Evolutionary conservation across 345 rosid species (phyloP).

Genomic region (rapeseed (Brassica napus)): DNA sequence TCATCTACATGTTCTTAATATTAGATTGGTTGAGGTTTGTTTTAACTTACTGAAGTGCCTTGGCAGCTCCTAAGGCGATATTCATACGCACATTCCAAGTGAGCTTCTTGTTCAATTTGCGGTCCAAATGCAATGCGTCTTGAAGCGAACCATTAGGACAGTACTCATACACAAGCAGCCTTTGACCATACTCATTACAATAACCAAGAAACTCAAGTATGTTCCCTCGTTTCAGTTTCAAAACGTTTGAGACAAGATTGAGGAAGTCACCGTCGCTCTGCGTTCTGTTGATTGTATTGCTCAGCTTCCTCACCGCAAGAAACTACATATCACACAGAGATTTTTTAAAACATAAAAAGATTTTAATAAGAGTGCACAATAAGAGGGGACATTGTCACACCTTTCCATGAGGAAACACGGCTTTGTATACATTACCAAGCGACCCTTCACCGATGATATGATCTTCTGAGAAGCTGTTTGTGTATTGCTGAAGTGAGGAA

Average conservation of each 20-base stretch:
- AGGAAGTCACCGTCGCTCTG: background rate
- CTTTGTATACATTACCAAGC: conserved; percentile 72
- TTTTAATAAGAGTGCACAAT: background rate
- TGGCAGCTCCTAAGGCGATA: background rate
- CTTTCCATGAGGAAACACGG: conserved; percentile 79
- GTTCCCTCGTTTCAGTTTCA: background rate
- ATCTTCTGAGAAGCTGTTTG: conserved; percentile 73
- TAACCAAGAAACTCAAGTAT: background rate
- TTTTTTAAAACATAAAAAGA: background rate
- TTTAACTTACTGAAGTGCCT: background rate
- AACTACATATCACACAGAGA: background rate
- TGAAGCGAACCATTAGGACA: background rate
- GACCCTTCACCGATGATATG: conserved; percentile 78
- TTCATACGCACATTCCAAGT: conserved; percentile 3
- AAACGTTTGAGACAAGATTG: background rate
- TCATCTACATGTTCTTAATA: background rate
- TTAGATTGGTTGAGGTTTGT: background rate
- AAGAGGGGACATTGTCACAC: conserved; percentile 42
- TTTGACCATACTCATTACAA: background rate
- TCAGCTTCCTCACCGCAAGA: background rate
- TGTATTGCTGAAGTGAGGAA: conserved; percentile 84
- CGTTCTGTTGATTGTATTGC: background rate
- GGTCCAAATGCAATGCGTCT: background rate
- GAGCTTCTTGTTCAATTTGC: background rate
- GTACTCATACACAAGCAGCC: conserved; percentile 2